Conservation (phyloP, 495 filamentous ascomycete genomes). For the Aspergillus asperescens region DNA sequence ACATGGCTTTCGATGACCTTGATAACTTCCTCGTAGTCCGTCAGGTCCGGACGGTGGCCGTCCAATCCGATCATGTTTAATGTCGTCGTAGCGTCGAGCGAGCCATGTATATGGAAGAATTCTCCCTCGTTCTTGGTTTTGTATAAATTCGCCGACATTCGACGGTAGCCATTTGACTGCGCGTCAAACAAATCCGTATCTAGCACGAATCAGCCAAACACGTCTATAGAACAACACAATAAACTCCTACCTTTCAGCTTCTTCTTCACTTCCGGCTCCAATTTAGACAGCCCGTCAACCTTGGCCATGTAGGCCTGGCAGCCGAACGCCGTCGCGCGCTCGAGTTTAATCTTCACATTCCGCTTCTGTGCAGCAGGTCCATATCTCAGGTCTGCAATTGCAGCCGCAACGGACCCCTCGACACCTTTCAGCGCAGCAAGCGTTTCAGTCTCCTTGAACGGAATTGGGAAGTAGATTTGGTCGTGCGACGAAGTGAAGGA, state of each 20-base stretch:
- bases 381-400: slow-evolving; percentile 55
- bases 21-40: slow-evolving; percentile 61
- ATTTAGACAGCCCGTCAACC: slow-evolving; percentile 63
- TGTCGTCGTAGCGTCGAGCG: slow-evolving; percentile 62
- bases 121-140: slow-evolving; percentile 57
- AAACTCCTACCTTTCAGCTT: slow-evolving; percentile 57
- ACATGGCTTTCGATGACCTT: slow-evolving; percentile 62
- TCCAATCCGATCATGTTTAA: slow-evolving; percentile 69
- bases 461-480: slow-evolving; percentile 54
- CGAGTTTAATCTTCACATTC: slow-evolving; percentile 55
- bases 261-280: slow-evolving; percentile 53
- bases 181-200: slow-evolving; percentile 67
- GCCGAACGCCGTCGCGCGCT: slow-evolving; percentile 60
- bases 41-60: slow-evolving; percentile 55
- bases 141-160: slow-evolving; percentile 72
- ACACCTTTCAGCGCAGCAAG: slow-evolving; percentile 63
- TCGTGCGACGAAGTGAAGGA: slow-evolving; percentile 39
- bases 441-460: slow-evolving; percentile 66
- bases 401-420: slow-evolving; percentile 61
- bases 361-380: slow-evolving; percentile 30
- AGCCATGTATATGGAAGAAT: slow-evolving; percentile 77
- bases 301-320: slow-evolving; percentile 70
- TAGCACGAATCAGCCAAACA: slow-evolving; percentile 32
- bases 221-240: too few species aligned
- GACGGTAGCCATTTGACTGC: slow-evolving; percentile 67